A percentile compares a stretch with the other conserved stretches of the same genome.
Conservation (phyloP, 257 asterid genomes). For the Petunia secreta region DNA sequence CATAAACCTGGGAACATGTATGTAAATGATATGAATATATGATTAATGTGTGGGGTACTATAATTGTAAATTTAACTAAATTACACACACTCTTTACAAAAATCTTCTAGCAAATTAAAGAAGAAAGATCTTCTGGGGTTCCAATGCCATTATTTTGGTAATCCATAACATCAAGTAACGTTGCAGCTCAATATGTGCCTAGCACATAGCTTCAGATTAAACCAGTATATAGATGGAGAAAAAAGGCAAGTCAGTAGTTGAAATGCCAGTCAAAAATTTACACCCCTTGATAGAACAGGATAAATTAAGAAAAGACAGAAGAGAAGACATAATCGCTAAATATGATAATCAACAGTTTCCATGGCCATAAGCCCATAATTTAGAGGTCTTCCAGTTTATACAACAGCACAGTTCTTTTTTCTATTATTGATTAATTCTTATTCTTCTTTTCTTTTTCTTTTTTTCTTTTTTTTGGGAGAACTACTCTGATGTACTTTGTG, state of each 20-base stretch:
- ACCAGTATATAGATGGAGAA: slow-evolving; percentile 1
- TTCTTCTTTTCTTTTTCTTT: background rate
- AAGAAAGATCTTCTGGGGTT: background rate
- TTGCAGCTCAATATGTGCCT: slow-evolving; percentile 6
- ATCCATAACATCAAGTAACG: background rate
- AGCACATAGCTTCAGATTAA: slow-evolving; percentile 10
- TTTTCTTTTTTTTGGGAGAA: background rate
- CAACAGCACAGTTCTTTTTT: slow-evolving; percentile 7
- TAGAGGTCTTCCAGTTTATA: background rate
- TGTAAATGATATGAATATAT: background rate
- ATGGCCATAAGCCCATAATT: background rate
- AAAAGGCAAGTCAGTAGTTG: background rate
- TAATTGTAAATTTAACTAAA: slow-evolving; percentile 7
- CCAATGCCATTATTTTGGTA: background rate
- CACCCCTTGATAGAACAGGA: background rate
- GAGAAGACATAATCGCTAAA: background rate
- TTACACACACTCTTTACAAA: background rate
- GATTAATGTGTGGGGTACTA: background rate
- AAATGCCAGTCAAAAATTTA: background rate
- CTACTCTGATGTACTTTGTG: background rate
- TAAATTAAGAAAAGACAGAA: slow-evolving; percentile 12
- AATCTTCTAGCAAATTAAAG: background rate
- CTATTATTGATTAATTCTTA: background rate
- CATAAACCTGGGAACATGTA: slow-evolving; percentile 63
- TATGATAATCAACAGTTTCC: background rate